Base-by-base conservation (phyloP, 2,329 filamentous ascomycete genomes). In the Teratosphaeria pseudoeucalypti region DNA sequence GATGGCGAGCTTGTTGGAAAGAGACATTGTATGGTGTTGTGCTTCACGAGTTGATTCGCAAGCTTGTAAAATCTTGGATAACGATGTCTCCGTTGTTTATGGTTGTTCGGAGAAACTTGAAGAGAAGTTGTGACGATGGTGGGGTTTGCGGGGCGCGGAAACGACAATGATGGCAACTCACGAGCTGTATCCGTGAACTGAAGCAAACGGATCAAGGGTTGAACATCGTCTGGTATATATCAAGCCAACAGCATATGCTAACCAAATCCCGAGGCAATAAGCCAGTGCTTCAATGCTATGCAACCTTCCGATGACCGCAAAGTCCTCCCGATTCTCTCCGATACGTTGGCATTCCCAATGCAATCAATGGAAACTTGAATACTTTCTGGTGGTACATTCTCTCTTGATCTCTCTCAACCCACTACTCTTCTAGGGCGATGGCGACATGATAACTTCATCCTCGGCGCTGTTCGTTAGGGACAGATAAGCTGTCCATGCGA, bases 1-100 rank as follows among this genome's bases (percentile, higher is more conserved):
- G 78, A 99, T 96, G 69, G 91, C 89, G 71, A 99, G 89, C 85
- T 99, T 99, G 85, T 86, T 96, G 71, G 92, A 89, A 75, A 99
- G 90, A 86, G 94, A 97, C 94, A 99, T 99, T 62, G 71, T 85
- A 23, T 60, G 62, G 16, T 6, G 19, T 19, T 52, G 27, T 26
- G 6, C 26, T 56, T n/a, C 6, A 12, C 37, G 37, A 39, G 37
- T 39, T 39, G 11, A 11, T 12, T 11, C 29, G 37, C 37, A 39
- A 23, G 43, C 3, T 23, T 19, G 23, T 10, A 6, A 10, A n/a
- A 2, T 10, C 23, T 4, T 23, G 43, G 6, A n/a, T 49, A 4
- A 10, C 23, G 16, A n/a, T 26, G 43, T 49, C 23, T 49, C 43
- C 16, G 2, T 49, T 49, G 43, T 2, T 49, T 47, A 47, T 47